Conservation (phyloP, 2,329 filamentous ascomycete species). For the Emericellopsis atlantica region DNA sequence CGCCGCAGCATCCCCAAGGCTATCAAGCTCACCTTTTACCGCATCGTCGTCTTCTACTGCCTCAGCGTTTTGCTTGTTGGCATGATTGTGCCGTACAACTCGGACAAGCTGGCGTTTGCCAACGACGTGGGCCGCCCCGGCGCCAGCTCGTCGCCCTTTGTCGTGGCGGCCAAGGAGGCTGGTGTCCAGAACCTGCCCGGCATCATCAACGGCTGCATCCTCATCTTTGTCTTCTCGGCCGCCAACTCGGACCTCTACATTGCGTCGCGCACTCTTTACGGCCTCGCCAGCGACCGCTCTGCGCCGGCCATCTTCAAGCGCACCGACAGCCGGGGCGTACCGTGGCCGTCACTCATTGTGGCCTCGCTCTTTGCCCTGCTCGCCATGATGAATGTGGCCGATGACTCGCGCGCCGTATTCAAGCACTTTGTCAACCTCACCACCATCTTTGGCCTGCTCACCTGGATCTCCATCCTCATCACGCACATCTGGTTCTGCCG, state of each 20-base stretch:
- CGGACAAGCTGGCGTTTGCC: constrained; percentile 43
- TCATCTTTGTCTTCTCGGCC: constrained; percentile 65
- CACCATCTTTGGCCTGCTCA: constrained; percentile 53
- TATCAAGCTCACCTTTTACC: constrained; percentile 71
- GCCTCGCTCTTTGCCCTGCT: constrained; percentile 52
- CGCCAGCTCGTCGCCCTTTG: constrained; percentile 53
- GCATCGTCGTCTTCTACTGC: constrained; percentile 71
- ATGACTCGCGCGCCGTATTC: constrained; percentile 44
- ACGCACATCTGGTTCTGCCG: constrained; percentile 56
- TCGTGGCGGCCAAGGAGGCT: constrained; percentile 56
- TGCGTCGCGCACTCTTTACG: constrained; percentile 60
- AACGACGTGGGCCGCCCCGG: constrained; percentile 19
- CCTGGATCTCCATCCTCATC: constrained; percentile 56
- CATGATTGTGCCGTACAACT: constrained; percentile 66
- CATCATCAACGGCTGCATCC: constrained; percentile 62
- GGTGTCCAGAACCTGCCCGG: constrained; percentile 50
- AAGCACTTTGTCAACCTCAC: constrained; percentile 55
- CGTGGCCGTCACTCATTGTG: constrained; percentile 49
- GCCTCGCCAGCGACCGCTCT: constrained; percentile 57
- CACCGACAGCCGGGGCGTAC: constrained; percentile 61
- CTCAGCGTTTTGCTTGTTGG: constrained; percentile 62
- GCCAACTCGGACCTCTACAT: constrained; percentile 71
- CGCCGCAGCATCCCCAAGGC: constrained; percentile 64
- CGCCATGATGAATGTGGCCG: constrained; percentile 54
- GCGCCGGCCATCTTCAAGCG: constrained; percentile 60